A percentile compares a stretch with the other conserved stretches of the same genome.
These are phyloP conservation scores for Oropetium thomaeum DNA, from an alignment of 176 grass and related monocot species.

Conservation along the genomic window DNA sequence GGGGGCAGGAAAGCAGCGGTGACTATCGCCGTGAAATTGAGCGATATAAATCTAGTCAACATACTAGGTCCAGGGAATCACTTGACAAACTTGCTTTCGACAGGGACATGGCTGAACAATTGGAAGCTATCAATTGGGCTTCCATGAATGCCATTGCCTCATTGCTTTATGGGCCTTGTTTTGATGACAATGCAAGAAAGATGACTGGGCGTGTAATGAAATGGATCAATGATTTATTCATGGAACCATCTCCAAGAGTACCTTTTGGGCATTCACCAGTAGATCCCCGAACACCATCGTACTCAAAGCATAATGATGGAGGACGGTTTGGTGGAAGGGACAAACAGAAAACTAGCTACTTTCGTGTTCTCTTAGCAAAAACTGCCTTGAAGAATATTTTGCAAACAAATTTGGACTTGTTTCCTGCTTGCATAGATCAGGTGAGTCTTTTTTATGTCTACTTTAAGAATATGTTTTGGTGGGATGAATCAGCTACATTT, in stretches of 20 bases:
- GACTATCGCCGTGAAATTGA: conserved; percentile 91
- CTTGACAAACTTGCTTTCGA: conserved; percentile 95
- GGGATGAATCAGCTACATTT: conserved; percentile 23
- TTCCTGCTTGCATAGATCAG: conserved; percentile 96
- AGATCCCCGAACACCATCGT: conserved; percentile 85
- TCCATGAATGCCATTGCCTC: conserved; percentile 94
- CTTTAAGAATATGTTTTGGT: conserved; percentile 17
- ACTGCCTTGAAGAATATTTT: conserved; percentile 87
- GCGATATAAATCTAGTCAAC: conserved; percentile 76
- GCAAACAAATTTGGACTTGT: conserved; percentile 89
- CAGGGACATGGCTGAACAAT: conserved; percentile 84
- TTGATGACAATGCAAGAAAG: conserved; percentile 99
- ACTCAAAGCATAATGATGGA: conserved; percentile 73
- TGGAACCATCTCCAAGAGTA: conserved; percentile 65
- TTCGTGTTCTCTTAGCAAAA: conserved; percentile 90
- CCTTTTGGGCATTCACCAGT: conserved; percentile 83
- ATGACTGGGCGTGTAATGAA: conserved; percentile 71
- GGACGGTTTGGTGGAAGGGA: conserved; percentile 72
- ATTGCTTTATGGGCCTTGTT: conserved; percentile 91
- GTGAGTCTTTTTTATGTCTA: conserved; percentile 36
- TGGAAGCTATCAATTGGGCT: conserved; percentile 92
- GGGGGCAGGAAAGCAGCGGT: conserved; percentile 61
- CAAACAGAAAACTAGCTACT: conserved; percentile 74
- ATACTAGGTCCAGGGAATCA: conserved; percentile 92
- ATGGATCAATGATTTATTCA: conserved; percentile 83